Evolutionary conservation across 805 yeast species (phyloP), one percentile per base, ranked within the genome.

Genomic region (Candida glaebosa): DNA sequence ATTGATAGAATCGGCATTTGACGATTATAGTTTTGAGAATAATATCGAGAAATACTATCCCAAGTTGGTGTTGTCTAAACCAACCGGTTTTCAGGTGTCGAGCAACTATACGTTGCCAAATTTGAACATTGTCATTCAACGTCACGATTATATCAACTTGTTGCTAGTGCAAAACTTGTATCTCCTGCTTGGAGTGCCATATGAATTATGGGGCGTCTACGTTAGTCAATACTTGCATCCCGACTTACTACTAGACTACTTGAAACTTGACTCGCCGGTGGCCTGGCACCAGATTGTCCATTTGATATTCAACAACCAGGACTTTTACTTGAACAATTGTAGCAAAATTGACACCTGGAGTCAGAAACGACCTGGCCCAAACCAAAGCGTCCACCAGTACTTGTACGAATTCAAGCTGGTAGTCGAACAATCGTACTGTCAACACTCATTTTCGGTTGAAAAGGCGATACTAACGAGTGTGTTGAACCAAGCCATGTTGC

Each of bases 151-250:
- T 35, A n/a, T 24, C 8, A 35, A 35, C 24, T 24, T 35, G 19
- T 16, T 35, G 17, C 14, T 18, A 15, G 18, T 35, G 20, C 38
- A 35, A 22, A 35, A 35, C 15, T 7, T 35, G 4, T 35, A 22
- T 17, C 9, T 22, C 3, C 38, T 14, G 16, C 31, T 35, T n/a
- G 38, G 38, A 4, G 38, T 35, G 12, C 38, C 38, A 4, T 35
- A 20, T n/a, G 38, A 35, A n/a, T 17, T 35, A 35, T 35, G 38
- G 38, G 38, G 38, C 18, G 25, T 24, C 7, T 35, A 35, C 15
- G 25, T 22, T 17, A 15, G 38, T 24, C 38, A 35, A n/a, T 15
- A 35, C n/a, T 16, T 35, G n/a, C 24, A 24, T n/a, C 30, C 12
- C 14, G 38, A 24, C 7, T 17, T 35, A 35, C 17, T 24, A 8